Base-by-base conservation (phyloP, 192 early-diverging fungal genomes). In the Kappamyces sp. region DNA sequence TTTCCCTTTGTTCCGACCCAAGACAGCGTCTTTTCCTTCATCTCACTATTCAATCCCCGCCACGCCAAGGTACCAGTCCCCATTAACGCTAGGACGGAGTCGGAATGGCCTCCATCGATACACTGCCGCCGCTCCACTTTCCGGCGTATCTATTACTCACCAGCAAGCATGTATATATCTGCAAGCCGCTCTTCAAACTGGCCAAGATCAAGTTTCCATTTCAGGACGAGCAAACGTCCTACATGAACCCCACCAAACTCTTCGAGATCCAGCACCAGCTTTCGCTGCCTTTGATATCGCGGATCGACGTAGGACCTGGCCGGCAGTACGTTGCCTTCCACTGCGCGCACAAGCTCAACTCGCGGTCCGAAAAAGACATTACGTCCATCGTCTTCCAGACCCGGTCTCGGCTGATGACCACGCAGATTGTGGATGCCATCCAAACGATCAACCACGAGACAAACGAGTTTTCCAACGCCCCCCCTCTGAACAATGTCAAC, bases 241-340 rank as follows among this genome's bases (percentile, higher is more conserved):
- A 59, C 33, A 32, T 38, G 12, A 55, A 75, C 43, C 72, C 74
- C 5, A 42, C 61, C 9, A 51, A 66, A 3, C 46, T 61, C 5
- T 23, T 80, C n/a, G 47, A 66, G 37, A 52, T 80, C 3, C 39
- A 65, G 2, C 40, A 72, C 13, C 44, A 49, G 23, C 55, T 77
- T 12, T 52, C 70, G 8, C 43, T 80, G 7, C 32, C 23, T 35
- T 38, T 53, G 23, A 9, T 78, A n/a, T 66, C 49, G 1, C 47
- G 78, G 34, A 60, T 80, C 13, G 78, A 80, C 63, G 74, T 80
- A n/a, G 78, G 78, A 8, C 74, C 70, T 23, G 67, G 76, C 43
- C 35, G 67, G 9, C 78, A 80, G 54, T 77, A 73, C 43, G 31
- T 74, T 34, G 72, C 64, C 9, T 43, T 80, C 8, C 78, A 74